Evolutionary conservation across 176 grass and related monocot species (phyloP), one percentile per base, ranked within the genome.

Genomic region (Ananas comosus): DNA sequence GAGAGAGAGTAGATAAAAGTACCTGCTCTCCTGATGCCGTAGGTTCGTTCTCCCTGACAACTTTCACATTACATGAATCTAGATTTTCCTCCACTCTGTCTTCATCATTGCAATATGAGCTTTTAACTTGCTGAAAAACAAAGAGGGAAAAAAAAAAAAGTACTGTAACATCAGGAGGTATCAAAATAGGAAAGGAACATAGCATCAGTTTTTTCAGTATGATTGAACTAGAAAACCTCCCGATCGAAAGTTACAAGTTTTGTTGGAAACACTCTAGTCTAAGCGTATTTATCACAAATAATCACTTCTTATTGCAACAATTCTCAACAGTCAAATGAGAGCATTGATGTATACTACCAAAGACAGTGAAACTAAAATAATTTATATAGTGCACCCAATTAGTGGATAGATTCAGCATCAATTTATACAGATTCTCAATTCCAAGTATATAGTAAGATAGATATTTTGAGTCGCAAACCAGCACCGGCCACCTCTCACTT

Each of bases 41-140:
- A 5, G 76, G 47, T 74, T 68, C 66, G 25, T 72, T 70, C 8
- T 64, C 67, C 0, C 76, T 52, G 13, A 9, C 71, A 14, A 33
- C 63, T 64, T 42, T 66, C 53, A 2, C 10, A 28, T 81, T 10
- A 47, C 27, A 29, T 53, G 73, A 72, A 69, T 4, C 17, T 50
- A 13, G 9, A 65, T 12, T 23, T 13, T 72, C 70, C 29, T 68
- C 25, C 16, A 13, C 13, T 72, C 70, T 70, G 21, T 54, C 74
- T 51, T 70, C 70, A n/a, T n/a, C 19, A 42, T 53, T 80, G 67
- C 4, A 64, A 48, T 23, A 75, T 24, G 72, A 33, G 14, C 49
- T 73, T 64, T 69, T 72, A 66, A 58, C 77, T 42, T 80, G 70
- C 82, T 83, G 81, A 1, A 13, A 22, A 28, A 69, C 51, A 52